Conservation (phyloP, 139 green algal genomes). For the Tetradesmus lagerheimii region DNA sequence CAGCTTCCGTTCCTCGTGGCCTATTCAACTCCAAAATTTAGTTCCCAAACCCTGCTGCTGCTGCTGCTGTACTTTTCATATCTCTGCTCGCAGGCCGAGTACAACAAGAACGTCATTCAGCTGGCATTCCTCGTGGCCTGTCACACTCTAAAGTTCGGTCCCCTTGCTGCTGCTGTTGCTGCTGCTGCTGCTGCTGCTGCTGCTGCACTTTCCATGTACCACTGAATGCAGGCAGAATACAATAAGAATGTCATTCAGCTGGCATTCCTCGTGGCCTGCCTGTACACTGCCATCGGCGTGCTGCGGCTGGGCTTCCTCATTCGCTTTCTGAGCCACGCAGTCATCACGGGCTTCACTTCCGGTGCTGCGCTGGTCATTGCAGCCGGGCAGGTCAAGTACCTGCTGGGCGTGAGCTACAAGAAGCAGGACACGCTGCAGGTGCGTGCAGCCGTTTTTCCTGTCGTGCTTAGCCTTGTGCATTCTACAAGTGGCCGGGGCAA, state of each 20-base stretch:
- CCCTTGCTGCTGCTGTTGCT: background rate
- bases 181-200: background rate
- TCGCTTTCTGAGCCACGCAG: conserved; percentile 88
- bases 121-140: no score
- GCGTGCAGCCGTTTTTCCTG: no score
- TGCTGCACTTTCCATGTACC: background rate
- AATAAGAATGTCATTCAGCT: conserved; percentile 67
- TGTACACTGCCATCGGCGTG: conserved; percentile 82
- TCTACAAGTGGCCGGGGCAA: no score
- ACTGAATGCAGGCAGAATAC: conserved; percentile 36
- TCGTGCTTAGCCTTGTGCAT: no score
- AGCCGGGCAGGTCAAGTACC: conserved; percentile 63
- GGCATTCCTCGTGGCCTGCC: conserved; percentile 71
- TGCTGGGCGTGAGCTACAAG: conserved; percentile 52
- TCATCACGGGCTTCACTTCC: conserved; percentile 87
- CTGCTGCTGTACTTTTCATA: background rate
- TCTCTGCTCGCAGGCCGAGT: background rate
- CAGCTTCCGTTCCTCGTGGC: no score
- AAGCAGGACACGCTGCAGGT: conserved; percentile 27
- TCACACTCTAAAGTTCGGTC: background rate
- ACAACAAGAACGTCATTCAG: background rate
- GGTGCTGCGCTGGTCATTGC: conserved; percentile 87
- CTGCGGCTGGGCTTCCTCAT: conserved; percentile 87
- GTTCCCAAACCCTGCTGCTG: background rate
- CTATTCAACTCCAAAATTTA: no score